Evolutionary conservation across 2,329 filamentous ascomycete species (phyloP).

Genomic region (Ophidiomyces ophidiicola): DNA sequence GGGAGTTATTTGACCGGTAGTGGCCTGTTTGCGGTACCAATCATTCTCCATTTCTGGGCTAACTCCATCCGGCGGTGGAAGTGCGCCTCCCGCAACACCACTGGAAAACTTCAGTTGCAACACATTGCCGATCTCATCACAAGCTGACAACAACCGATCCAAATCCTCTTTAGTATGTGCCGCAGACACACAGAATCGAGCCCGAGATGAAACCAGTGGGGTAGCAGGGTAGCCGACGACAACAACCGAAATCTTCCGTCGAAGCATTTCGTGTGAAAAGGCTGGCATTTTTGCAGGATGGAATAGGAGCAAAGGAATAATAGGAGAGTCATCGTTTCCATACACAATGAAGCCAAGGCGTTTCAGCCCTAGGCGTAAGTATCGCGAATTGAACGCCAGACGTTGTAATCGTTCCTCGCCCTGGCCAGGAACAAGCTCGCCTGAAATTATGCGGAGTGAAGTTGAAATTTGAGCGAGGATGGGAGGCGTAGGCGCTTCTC

Average conservation of each 20-base stretch:
- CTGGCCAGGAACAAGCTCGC: slow-evolving; percentile 77
- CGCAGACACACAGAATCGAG: slow-evolving; percentile 87
- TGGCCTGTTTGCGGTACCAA: slow-evolving; percentile 42
- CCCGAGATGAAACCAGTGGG: slow-evolving; percentile 84
- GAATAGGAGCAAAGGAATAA: slow-evolving; percentile 88
- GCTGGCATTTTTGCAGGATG: slow-evolving; percentile 98
- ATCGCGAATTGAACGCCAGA: slow-evolving; percentile 95
- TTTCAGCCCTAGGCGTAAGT: slow-evolving; percentile 94
- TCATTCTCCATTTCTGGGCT: slow-evolving; percentile 60
- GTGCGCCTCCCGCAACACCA: slow-evolving; percentile 77
- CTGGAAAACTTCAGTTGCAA: slow-evolving; percentile 96
- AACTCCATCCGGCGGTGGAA: slow-evolving; percentile 60
- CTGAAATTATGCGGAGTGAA: slow-evolving; percentile 76
- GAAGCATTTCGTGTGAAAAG: slow-evolving; percentile 97
- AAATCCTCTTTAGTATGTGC: slow-evolving; percentile 98
- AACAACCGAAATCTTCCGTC: slow-evolving; percentile 93
- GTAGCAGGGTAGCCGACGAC: slow-evolving; percentile 96
- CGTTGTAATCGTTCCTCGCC: slow-evolving; percentile 91
- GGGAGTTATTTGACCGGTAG: slow-evolving; percentile 43
- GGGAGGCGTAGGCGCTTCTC: slow-evolving; percentile 75
- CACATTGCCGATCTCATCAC: slow-evolving; percentile 83
- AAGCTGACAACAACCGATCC: slow-evolving; percentile 75
- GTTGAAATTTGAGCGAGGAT: slow-evolving; percentile 84
- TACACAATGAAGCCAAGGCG: slow-evolving; percentile 93
- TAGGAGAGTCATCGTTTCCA: slow-evolving; percentile 94